These are phyloP conservation scores for Cucurbita moschata DNA, from an alignment of 306 rosid species.

Conservation along the genomic window DNA sequence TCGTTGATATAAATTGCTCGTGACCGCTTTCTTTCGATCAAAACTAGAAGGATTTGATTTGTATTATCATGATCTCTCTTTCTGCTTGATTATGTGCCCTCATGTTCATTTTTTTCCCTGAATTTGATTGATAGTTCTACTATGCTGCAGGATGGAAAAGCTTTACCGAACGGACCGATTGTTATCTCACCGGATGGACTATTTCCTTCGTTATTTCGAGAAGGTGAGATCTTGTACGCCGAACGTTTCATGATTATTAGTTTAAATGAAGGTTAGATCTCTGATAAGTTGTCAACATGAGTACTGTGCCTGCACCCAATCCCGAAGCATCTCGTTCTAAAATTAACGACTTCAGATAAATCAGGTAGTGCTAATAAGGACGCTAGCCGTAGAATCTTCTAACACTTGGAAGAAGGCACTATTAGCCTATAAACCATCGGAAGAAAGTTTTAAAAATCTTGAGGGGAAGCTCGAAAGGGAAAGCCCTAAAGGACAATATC, in stretches of 20 bases:
- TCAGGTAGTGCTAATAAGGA: background rate
- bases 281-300: background rate
- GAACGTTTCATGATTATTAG: background rate
- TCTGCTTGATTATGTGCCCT: background rate
- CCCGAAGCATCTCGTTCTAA: background rate
- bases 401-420: background rate
- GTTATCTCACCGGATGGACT: constrained; percentile 98
- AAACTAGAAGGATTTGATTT: background rate
- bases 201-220: constrained; percentile 81
- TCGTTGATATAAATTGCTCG: background rate
- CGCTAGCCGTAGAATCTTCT: background rate
- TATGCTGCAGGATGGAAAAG: constrained; percentile 68
- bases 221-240: constrained; percentile 38
- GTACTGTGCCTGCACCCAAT: background rate
- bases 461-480: no score
- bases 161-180: constrained; percentile 81
- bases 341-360: background rate
- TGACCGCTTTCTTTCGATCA: background rate
- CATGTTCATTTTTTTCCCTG: background rate
- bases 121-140: constrained; percentile 4
- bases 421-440: background rate
- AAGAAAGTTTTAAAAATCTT: no score
- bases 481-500: no score
- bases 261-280: background rate
- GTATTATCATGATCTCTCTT: background rate